Conservation (phyloP, 2,329 filamentous ascomycete genomes). For the Fusarium armeniacum region DNA sequence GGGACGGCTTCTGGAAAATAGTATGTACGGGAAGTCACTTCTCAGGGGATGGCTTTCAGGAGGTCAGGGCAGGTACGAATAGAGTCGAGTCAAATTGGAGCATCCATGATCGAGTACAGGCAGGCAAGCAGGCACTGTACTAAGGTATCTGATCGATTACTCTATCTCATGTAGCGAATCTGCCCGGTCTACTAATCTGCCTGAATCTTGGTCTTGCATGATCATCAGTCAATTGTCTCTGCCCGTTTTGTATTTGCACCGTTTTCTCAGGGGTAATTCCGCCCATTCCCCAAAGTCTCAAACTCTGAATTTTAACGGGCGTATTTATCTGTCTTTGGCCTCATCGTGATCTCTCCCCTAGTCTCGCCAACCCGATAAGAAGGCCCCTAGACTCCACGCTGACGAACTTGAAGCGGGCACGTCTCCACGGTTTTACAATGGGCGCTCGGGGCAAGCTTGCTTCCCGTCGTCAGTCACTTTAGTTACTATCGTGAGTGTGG, state of each 20-base stretch:
- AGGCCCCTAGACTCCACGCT: conserved; percentile 37
- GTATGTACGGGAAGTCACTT: conserved; percentile 35
- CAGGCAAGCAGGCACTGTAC: conserved; percentile 20
- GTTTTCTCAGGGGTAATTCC: conserved; percentile 33
- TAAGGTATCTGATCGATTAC: conserved; percentile 17
- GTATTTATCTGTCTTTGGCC: conserved; percentile 1
- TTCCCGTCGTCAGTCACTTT: conserved; percentile 25
- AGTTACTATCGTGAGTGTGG: conserved; percentile 40
- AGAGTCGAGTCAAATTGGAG: conserved; percentile 24
- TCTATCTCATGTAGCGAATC: conserved; percentile 27
- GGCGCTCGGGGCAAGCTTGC: conserved; percentile 34
- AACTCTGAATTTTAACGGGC: conserved; percentile 25
- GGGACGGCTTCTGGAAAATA: conserved; percentile 42
- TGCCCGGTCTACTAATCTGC: conserved; percentile 18
- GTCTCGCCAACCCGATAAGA: conserved; percentile 34
- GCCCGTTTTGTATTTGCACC: conserved; percentile 2
- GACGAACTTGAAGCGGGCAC: conserved; percentile 25
- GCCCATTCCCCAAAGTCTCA: conserved; percentile 12
- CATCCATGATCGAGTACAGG: conserved; percentile 13
- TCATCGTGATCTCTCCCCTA: conserved; percentile 9
- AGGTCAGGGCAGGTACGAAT: conserved; percentile 19
- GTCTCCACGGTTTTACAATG: conserved; percentile 36
- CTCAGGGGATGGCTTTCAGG: conserved; percentile 43
- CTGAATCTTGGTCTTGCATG: conserved; percentile 37
- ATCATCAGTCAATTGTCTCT: conserved; percentile 42